Percentiles rank a stretch among this genome's conserved stretches.
Conservation (phyloP, 352 stramenopile species). For the Globisporangium viniferum region DNA sequence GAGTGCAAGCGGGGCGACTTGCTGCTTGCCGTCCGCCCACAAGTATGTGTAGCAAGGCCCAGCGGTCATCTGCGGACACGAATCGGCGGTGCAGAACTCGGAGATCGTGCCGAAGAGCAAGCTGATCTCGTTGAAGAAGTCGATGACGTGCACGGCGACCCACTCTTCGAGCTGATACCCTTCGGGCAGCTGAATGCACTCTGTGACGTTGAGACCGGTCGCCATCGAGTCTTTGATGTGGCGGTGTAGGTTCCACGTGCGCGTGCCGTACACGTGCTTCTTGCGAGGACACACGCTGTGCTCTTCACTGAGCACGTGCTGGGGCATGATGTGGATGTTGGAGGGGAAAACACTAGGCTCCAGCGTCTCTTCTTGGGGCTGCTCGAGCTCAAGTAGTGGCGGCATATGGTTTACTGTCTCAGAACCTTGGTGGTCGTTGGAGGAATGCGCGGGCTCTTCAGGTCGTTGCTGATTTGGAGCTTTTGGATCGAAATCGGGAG, state of each 20-base stretch:
- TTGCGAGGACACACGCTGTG: constrained; percentile 51
- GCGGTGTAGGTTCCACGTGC: constrained; percentile 65
- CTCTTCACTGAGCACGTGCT: constrained; percentile 50
- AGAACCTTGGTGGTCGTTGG: neutral
- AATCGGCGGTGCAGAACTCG: constrained; percentile 66
- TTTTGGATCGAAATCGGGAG: neutral
- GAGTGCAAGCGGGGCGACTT: constrained; percentile 42
- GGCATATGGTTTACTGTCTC: neutral
- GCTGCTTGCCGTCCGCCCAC: constrained; percentile 69
- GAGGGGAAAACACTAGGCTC: neutral
- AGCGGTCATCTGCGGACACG: constrained; percentile 71
- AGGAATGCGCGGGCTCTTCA: constrained; percentile 6
- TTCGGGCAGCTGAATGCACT: constrained; percentile 66
- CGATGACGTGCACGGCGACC: constrained; percentile 76
- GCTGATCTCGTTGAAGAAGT: constrained; percentile 94
- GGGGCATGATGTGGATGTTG: constrained; percentile 34
- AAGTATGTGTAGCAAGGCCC: constrained; percentile 87
- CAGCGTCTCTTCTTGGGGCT: neutral
- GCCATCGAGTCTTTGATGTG: constrained; percentile 73
- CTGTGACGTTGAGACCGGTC: constrained; percentile 43
- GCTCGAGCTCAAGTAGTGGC: constrained; percentile 5
- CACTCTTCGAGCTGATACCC: constrained; percentile 62
- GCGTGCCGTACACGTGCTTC: constrained; percentile 52
- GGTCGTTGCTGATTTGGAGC: neutral
- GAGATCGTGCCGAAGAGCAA: constrained; percentile 89